Conservation (phyloP, 768 basidiomycete genomes). For the Suillus plorans region DNA sequence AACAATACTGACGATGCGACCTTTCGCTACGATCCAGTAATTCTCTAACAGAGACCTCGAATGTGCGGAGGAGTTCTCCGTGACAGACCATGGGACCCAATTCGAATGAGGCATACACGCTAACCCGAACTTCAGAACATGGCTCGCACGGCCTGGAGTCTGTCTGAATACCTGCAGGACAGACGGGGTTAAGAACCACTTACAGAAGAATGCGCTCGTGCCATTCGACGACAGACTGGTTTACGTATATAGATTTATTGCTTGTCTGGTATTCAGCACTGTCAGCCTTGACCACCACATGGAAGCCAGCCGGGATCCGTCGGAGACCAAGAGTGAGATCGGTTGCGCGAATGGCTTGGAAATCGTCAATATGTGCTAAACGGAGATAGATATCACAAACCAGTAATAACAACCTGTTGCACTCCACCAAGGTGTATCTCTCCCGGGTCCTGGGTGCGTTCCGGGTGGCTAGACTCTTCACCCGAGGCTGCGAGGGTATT, state of each 20-base stretch:
- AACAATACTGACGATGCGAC: not conserved
- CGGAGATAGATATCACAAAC: not conserved
- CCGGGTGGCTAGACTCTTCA: too few species aligned
- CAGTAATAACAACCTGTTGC: not conserved
- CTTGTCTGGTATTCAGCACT: not conserved
- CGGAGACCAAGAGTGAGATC: constrained; percentile 6
- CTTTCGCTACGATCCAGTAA: not conserved
- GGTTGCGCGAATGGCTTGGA: constrained; percentile 11
- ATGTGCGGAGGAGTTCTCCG: constrained; percentile 6
- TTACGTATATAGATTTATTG: not conserved
- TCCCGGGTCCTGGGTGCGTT: too few species aligned
- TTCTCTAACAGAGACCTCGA: not conserved
- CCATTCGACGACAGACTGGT: too few species aligned
- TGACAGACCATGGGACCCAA: constrained; percentile 6
- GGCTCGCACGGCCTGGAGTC: too few species aligned
- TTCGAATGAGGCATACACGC: too few species aligned
- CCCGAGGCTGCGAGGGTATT: too few species aligned
- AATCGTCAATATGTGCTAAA: not conserved
- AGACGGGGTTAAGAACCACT: too few species aligned
- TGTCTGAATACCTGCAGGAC: too few species aligned
- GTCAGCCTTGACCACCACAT: not conserved
- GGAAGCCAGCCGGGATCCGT: constrained; percentile 8
- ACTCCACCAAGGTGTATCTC: not conserved
- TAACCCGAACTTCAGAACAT: too few species aligned
- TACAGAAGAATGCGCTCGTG: too few species aligned